A percentile compares a stretch with the other conserved stretches of the same genome.
phyloP scores from a whole-genome alignment of 2,329 filamentous ascomycete genomes.

The Trichoderma asperellum region DNA sequence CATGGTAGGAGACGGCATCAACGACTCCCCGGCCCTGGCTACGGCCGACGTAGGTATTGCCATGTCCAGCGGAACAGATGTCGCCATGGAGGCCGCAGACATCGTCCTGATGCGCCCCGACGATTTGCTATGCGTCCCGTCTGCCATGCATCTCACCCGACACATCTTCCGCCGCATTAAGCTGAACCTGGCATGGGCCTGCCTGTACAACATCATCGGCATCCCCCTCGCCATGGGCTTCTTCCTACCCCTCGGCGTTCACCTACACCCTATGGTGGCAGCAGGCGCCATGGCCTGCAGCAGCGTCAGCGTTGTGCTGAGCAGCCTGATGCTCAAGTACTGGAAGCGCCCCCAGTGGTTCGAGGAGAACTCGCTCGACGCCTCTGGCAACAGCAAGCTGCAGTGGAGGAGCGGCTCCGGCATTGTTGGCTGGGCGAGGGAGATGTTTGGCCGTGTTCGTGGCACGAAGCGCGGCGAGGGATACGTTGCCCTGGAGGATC shows the following conservation, averaged over 20 bases:
- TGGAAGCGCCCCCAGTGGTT: constrained; percentile 89
- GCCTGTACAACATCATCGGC: constrained; percentile 87
- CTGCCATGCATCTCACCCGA: constrained; percentile 77
- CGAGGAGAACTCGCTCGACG: constrained; percentile 67
- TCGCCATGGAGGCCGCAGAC: constrained; percentile 96
- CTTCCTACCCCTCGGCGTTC: constrained; percentile 85
- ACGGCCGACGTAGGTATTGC: constrained; percentile 93
- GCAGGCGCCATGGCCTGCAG: constrained; percentile 92
- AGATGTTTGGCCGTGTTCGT: constrained; percentile 45
- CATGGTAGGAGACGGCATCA: constrained; percentile 99
- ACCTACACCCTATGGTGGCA: constrained; percentile 91
- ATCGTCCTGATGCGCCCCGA: constrained; percentile 94
- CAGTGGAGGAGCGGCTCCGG: constrained; percentile 50
- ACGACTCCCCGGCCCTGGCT: constrained; percentile 92
- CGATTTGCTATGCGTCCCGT: constrained; percentile 90
- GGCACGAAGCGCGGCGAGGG: constrained; percentile 54
- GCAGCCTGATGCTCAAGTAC: constrained; percentile 80
- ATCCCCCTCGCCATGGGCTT: constrained; percentile 96
- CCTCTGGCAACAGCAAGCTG: constrained; percentile 55
- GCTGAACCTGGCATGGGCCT: constrained; percentile 90
- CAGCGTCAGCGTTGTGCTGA: constrained; percentile 86
- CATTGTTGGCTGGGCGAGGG: constrained; percentile 48
- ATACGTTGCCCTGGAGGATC: constrained; percentile 61
- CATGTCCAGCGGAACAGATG: constrained; percentile 89
- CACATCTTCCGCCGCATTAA: constrained; percentile 92